These are phyloP conservation scores for Hibiscus mutabilis DNA, from an alignment of 345 rosid genomes.

Conservation along the genomic window DNA sequence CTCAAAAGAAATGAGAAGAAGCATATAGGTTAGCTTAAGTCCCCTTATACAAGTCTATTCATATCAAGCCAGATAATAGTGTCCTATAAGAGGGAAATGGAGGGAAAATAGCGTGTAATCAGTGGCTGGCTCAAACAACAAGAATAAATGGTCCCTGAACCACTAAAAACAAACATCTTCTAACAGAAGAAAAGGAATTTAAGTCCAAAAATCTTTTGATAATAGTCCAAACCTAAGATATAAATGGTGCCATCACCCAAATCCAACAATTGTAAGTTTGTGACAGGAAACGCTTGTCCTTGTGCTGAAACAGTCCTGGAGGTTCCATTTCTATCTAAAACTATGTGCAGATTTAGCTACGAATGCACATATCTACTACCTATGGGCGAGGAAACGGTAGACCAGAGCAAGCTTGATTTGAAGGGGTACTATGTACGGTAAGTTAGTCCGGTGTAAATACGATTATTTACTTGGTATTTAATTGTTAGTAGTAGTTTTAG, in stretches of 20 bases:
- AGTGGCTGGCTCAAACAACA: background rate
- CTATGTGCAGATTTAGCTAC: background rate
- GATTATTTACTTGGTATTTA: too few species aligned
- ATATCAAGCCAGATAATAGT: background rate
- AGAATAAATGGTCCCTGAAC: background rate
- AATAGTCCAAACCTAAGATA: background rate
- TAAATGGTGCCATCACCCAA: background rate
- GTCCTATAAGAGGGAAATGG: background rate
- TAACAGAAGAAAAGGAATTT: background rate
- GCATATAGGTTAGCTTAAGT: background rate
- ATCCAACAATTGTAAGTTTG: background rate
- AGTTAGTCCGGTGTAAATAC: too few species aligned
- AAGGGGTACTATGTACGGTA: too few species aligned
- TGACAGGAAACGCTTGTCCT: background rate
- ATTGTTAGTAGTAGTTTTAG: too few species aligned
- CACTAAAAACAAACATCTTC: background rate
- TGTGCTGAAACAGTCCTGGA: background rate
- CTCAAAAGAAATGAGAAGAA: background rate
- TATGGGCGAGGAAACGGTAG: too few species aligned
- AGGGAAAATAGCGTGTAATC: background rate
- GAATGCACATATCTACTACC: too few species aligned
- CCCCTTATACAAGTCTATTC: too few species aligned
- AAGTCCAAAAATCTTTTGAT: background rate
- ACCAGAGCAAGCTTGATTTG: too few species aligned
- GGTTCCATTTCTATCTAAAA: background rate